Evolutionary conservation across 2,329 filamentous ascomycete genomes (phyloP), one percentile per base, ranked within the genome.

Genomic region (Mariannaea elegans): DNA sequence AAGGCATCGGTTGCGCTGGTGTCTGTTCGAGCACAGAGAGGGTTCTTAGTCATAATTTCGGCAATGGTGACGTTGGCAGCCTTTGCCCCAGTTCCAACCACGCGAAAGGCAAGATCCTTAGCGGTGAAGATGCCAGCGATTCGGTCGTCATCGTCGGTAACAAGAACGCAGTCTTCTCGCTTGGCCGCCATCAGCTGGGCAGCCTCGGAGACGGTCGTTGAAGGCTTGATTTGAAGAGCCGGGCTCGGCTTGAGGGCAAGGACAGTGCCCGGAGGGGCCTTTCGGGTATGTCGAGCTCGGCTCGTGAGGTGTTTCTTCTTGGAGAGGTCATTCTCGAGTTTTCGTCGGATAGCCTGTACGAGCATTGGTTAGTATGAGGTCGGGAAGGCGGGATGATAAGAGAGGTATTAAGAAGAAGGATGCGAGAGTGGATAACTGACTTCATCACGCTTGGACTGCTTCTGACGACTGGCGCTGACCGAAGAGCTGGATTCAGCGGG

Each of bases 31-130:
- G 95, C 95, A 77, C 95, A 99, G 14, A 99, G 87, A 10, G 95
- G 95, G 81, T 99, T 99, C 84, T 98, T 97, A 75, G 95, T 99
- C 95, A 99, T 99, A 77, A 99, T 99, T 75, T 98, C 94, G 67
- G 93, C 91, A 75, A 99, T 97, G 19, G 93, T 97, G 70, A 98
- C 88, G 74, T 90, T 92, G 76, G 87, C 90, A 29, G 95, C 91
- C 81, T 97, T 97, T 72, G 94, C 85, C 24, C 95, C 95, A 56
- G 89, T 88, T 56, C 94, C 95, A 23, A 99, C 94, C 10, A 99
- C 95, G 59, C 95, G 89, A 83, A 98, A 99, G 16, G 95, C 95
- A 74, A 99, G 84, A 82, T 99, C 95, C 82, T 99, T 99, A 67
- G 95, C 95, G 1, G 95, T 99, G 77, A 99, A 99, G 76, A 99